Percentiles rank a stretch among this genome's conserved stretches.
Evolutionary conservation across 306 rosid genomes (phyloP).

Genomic region (Prunus mira): DNA sequence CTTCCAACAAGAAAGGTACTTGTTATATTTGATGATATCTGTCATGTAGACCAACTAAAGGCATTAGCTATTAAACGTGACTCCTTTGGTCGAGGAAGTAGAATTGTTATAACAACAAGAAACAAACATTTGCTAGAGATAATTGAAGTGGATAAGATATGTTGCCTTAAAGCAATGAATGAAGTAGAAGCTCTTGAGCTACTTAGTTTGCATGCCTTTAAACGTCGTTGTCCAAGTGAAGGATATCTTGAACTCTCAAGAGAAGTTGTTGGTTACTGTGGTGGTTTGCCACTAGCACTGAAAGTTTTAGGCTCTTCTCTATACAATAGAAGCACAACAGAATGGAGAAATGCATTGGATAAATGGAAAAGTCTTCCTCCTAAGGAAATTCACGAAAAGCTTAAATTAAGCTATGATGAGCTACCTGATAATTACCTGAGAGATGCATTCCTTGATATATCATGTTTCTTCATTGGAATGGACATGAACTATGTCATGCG

Average conservation of each 20-base stretch:
- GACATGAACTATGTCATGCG: constrained; percentile 15
- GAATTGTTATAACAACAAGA: constrained; percentile 26
- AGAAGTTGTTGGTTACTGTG: constrained; percentile 6
- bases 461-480: constrained; percentile 39
- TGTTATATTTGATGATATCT: constrained; percentile 14
- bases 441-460: constrained; percentile 35
- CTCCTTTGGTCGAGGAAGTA: constrained; percentile 24
- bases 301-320: constrained; percentile 36
- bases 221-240: not conserved
- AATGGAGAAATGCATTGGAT: constrained; percentile 26
- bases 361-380: constrained; percentile 18
- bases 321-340: not conserved
- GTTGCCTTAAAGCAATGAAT: not conserved
- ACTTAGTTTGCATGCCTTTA: constrained; percentile 33
- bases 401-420: constrained; percentile 24
- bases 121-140: not conserved
- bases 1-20: constrained; percentile 6
- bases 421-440: constrained; percentile 5
- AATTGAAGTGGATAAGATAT: not conserved
- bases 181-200: constrained; percentile 19
- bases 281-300: constrained; percentile 45
- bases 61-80: not conserved
- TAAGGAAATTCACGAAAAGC: constrained; percentile 10
- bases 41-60: not conserved
- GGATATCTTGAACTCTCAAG: constrained; percentile 6